Evolutionary conservation across 352 stramenopile species (phyloP).

Genomic region (Phytopythium sindhum): DNA sequence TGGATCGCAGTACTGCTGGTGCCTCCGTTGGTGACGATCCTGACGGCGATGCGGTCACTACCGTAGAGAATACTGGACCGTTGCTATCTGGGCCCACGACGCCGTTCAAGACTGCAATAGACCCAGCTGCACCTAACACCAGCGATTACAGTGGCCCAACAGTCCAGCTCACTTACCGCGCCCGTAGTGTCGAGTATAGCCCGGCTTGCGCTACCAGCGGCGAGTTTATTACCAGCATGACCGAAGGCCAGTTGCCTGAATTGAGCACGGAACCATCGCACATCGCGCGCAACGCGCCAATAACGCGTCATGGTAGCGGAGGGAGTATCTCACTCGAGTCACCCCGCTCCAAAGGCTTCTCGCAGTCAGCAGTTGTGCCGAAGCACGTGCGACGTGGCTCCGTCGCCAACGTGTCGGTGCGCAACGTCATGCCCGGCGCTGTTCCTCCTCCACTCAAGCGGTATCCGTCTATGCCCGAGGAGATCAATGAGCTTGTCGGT

Average conservation of each 20-base stretch:
- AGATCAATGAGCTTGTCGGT: conserved; percentile 48
- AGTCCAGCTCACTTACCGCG: not conserved
- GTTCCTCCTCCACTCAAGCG: conserved; percentile 11
- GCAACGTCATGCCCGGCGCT: not conserved
- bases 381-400: not conserved
- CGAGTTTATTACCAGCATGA: not conserved
- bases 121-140: not conserved
- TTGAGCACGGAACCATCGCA: not conserved
- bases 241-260: not conserved
- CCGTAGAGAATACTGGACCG: not conserved
- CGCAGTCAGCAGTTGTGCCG: not conserved
- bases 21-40: not conserved
- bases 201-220: not conserved
- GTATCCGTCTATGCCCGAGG: conserved; percentile 31
- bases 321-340: not conserved
- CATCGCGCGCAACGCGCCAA: not conserved
- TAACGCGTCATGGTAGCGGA: not conserved
- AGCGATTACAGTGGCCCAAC: not conserved
- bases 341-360: not conserved
- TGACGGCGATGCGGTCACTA: not conserved
- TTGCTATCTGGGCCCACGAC: not conserved
- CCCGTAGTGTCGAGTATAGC: not conserved
- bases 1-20: not conserved
- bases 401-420: not conserved
- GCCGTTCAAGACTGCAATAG: not conserved